Evolutionary conservation across 2,329 filamentous ascomycete genomes (phyloP).

Genomic region (Claviceps pusilla): DNA sequence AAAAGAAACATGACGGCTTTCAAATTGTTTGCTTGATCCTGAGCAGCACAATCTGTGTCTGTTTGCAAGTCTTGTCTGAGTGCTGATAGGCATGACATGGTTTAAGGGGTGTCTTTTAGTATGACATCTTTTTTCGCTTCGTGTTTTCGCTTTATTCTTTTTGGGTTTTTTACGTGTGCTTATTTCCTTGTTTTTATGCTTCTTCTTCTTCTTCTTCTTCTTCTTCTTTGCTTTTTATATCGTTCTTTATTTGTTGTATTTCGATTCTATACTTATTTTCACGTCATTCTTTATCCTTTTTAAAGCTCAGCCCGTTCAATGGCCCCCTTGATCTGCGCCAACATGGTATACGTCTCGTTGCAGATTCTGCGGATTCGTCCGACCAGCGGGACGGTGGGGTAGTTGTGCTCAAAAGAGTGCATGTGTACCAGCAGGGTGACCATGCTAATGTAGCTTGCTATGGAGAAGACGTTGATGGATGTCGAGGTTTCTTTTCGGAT

Average conservation of each 20-base stretch:
- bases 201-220: background rate
- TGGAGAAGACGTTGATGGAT: constrained; percentile 62
- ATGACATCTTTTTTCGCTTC: too few species aligned
- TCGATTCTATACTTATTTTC: background rate
- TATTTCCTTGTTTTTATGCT: background rate
- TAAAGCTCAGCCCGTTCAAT: constrained; percentile 19
- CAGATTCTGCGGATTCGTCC: constrained; percentile 21
- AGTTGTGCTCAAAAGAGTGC: constrained; percentile 46
- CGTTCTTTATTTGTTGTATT: background rate
- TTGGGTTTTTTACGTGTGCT: too few species aligned
- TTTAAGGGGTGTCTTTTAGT: too few species aligned
- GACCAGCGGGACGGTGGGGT: constrained; percentile 44
- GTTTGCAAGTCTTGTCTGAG: too few species aligned
- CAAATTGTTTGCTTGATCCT: too few species aligned
- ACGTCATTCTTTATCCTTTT: background rate
- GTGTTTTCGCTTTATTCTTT: too few species aligned
- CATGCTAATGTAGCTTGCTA: constrained; percentile 65
- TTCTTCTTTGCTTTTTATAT: background rate
- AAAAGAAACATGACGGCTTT: too few species aligned
- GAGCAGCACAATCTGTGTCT: too few species aligned
- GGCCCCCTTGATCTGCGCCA: constrained; percentile 15
- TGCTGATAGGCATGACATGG: too few species aligned
- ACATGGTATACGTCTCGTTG: constrained; percentile 19
- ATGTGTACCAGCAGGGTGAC: constrained; percentile 51
- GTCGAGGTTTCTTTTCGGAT: constrained; percentile 67